Base-by-base conservation (phyloP, 176 grass and related monocot species). In the Carex myosuroides region DNA sequence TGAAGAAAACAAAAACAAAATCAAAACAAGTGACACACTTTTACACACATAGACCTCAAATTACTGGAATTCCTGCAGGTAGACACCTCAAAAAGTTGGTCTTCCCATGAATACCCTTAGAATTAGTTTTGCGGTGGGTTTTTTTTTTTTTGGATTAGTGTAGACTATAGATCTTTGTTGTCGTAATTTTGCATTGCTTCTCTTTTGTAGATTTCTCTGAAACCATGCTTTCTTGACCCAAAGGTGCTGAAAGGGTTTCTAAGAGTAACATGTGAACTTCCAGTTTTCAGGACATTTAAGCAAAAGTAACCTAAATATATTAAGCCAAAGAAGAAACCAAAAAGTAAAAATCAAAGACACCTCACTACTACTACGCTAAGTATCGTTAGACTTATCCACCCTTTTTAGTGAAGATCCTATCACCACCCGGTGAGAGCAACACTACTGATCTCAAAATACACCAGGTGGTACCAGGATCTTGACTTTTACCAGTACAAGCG, bases 401-500 rank as follows among this genome's bases (percentile, higher is more conserved):
- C 24, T 83, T 84, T 24, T 68, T 39, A 60, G 70, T 54, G 6
- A 75, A 88, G 88, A 90, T 90, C 84, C 84, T 90, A 83, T 75
- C 89, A 92, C 88, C 90, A 81, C 77, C 77, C 52, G 48, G 92
- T 75, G 83, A 78, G 6, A 57, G 24, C 44, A 32, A 83, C 74
- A 30, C 60, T 12, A 76, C 73, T 82, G 18, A 59, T 52, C 18
- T 67, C 12, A 78, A 70, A 63, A 54, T 44, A 84, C 83, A 86
- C 82, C 89, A 67, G 94, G 91, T 97, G 91, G 91, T 93, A 75
- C 84, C 63, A 97, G 91, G 94, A 97, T 97, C 94, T 93, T 89
- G 62, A 76, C 83, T 75, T 48, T 66, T 39, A 80, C 71, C 60
- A 1, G 35, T 60, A 88, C 33, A 29, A 3, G 21, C 46, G 44